Base-by-base conservation (phyloP, 305 asterid genomes). In the Ajuga reptans region DNA sequence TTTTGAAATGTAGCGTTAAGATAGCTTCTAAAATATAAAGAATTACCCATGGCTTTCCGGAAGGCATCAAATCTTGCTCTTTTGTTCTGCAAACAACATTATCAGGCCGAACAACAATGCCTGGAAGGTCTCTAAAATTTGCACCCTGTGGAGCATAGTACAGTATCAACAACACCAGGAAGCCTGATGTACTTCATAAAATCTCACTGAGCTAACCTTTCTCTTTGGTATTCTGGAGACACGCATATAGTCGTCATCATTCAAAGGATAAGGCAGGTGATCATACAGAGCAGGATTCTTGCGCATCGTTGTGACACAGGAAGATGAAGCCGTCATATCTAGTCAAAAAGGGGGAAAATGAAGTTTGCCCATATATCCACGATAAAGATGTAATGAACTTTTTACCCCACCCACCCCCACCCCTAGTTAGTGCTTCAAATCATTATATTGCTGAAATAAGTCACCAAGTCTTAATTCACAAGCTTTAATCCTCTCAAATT, bases 101-200 rank as follows among this genome's bases (percentile, higher is more conserved):
- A 76, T 81, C 79, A 17, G 68, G 18, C 67, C 88, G 87, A 55
- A 87, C 81, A 75, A 82, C 72, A 66, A 90, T 83, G 73, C 96
- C 95, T 39, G 96, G 95, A 77, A 90, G 86, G 79, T 90, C 93
- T 79, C 95, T 78, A 78, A 81, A 86, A 82, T 77, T 79, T 14
- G 95, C 96, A 61, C 93, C 96, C 96, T 90, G 74, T 46, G 70
- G 69, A 67, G 67, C 67, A 66, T 52, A 50, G 76, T 36, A 63
- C 59, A 69, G 55, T 66, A 62, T 78, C 74, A 78, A 60, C 47
- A 73, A 60, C 47, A 73, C 47, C 58, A 73, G 46, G 71, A 65
- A 54, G 45, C 62, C 37, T 55, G 47, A 56, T 43, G 33, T 37
- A 50, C 24, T 51, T 45, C 62, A 43, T 18, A 46, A 74, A 56